Conservation (phyloP, 371 early-diverging fungal genomes). For the Choanephora cucurbitarum region DNA sequence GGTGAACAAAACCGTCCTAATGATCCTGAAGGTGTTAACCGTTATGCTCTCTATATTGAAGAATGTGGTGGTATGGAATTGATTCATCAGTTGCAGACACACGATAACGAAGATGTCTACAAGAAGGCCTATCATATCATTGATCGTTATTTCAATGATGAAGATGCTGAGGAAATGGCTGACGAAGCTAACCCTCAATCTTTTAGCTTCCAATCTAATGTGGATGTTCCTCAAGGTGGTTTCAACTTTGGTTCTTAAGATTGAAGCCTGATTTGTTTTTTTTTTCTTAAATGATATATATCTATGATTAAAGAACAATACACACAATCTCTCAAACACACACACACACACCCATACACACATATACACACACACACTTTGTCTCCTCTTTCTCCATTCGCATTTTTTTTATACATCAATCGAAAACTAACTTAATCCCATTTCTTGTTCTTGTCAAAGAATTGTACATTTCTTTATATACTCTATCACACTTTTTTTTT, state of each 20-base stretch:
- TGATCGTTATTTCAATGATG: conserved; percentile 90
- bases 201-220: conserved; percentile 25
- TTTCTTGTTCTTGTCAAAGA: too few relatives aligned
- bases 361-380: too few relatives aligned
- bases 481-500: too few relatives aligned
- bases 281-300: too few relatives aligned
- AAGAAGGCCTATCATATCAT: conserved; percentile 93
- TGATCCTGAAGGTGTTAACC: conserved; percentile 69
- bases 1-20: conserved; percentile 74
- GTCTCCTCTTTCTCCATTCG: too few relatives aligned
- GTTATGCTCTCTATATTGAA: conserved; percentile 89
- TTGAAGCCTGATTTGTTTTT: too few relatives aligned
- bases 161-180: conserved; percentile 73
- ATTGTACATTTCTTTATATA: too few relatives aligned
- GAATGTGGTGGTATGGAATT: conserved; percentile 93
- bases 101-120: conserved; percentile 93
- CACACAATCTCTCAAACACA: too few relatives aligned
- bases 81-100: conserved; percentile 88
- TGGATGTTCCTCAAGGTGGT: conserved; percentile 31
- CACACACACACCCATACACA: too few relatives aligned
- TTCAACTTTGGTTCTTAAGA: conserved; percentile 26
- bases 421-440: too few relatives aligned
- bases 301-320: too few relatives aligned
- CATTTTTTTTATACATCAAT: too few relatives aligned
- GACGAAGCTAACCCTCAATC: conserved; percentile 19